A percentile compares a stretch with the other conserved stretches of the same genome.
phyloP scores from a whole-genome alignment of 1,284 basidiomycete species.

The Irpex sp. region DNA sequence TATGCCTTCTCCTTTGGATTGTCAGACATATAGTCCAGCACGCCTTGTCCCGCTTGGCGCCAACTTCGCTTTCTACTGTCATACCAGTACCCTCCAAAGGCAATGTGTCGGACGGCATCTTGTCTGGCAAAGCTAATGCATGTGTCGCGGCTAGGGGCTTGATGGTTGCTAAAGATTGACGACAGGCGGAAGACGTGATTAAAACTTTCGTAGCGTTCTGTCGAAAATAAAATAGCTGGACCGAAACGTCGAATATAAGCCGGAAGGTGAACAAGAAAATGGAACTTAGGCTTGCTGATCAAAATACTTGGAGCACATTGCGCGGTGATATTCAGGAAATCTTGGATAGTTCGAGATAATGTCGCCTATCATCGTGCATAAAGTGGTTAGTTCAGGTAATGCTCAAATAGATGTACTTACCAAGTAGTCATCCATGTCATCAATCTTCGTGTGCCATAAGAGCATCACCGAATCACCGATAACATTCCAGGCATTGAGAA shows the following conservation, averaged over 20 bases:
- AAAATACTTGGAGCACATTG: slow-evolving; percentile 10
- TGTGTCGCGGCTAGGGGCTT: slow-evolving; percentile 20
- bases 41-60: slow-evolving; percentile 5
- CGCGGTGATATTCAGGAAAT: slow-evolving; percentile 11
- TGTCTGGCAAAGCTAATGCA: slow-evolving; percentile 12
- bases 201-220: slow-evolving; percentile 20
- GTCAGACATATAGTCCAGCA: background rate
- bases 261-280: slow-evolving; percentile 16
- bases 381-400: background rate
- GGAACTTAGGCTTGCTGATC: slow-evolving; percentile 16
- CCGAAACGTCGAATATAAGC: slow-evolving; percentile 14
- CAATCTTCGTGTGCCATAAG: slow-evolving; percentile 26
- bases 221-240: slow-evolving; percentile 18
- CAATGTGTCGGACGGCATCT: slow-evolving; percentile 13
- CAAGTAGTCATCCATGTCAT: slow-evolving; percentile 18
- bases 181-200: slow-evolving; percentile 18
- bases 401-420: slow-evolving; percentile 12
- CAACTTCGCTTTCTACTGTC: background rate
- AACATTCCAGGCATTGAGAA: slow-evolving; percentile 21
- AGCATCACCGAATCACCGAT: slow-evolving; percentile 24
- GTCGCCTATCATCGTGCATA: background rate
- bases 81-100: slow-evolving; percentile 15
- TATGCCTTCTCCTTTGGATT: slow-evolving; percentile 1
- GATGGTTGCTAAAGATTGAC: slow-evolving; percentile 19
- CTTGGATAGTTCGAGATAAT: slow-evolving; percentile 14